phyloP scores from a whole-genome alignment of 306 rosid species.

The Sindora glabra region DNA sequence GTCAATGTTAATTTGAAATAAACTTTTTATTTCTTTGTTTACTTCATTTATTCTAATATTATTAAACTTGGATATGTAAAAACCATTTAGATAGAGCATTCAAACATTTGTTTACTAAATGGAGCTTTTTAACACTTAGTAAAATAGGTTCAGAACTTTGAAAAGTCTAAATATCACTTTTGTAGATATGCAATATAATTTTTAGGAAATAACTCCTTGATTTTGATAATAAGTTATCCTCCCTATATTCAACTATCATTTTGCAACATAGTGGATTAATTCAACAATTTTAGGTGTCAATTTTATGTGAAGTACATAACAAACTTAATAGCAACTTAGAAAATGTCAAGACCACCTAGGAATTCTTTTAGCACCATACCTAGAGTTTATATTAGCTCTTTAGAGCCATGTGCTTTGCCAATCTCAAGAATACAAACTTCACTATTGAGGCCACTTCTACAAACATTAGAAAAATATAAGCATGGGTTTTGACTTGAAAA shows the following conservation, averaged over 20 bases:
- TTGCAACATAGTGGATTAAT: constrained; percentile 63
- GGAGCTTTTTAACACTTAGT: constrained; percentile 57
- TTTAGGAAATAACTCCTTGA: constrained; percentile 67
- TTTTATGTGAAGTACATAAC: constrained; percentile 64
- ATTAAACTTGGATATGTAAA: constrained; percentile 93
- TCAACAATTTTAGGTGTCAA: constrained; percentile 65
- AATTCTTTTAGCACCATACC: constrained; percentile 53
- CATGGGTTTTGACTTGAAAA: too few species aligned
- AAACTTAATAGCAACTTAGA: constrained; percentile 60
- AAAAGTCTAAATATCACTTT: constrained; percentile 84
- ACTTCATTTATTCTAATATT: too few species aligned
- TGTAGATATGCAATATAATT: constrained; percentile 63
- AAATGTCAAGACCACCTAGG: constrained; percentile 81
- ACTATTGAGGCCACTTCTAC: too few species aligned
- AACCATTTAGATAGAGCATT: constrained; percentile 78
- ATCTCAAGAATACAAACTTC: too few species aligned
- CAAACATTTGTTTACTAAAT: constrained; percentile 60
- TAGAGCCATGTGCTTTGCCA: too few species aligned
- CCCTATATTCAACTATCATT: constrained; percentile 86
- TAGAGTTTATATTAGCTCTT: too few species aligned
- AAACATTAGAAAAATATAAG: too few species aligned
- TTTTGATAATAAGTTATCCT: constrained; percentile 63
- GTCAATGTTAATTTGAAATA: too few species aligned
- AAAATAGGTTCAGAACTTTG: constrained; percentile 67
- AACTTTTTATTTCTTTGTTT: too few species aligned